phyloP scores from a whole-genome alignment of 1,284 basidiomycete genomes.

The Hemileia vastatrix region DNA sequence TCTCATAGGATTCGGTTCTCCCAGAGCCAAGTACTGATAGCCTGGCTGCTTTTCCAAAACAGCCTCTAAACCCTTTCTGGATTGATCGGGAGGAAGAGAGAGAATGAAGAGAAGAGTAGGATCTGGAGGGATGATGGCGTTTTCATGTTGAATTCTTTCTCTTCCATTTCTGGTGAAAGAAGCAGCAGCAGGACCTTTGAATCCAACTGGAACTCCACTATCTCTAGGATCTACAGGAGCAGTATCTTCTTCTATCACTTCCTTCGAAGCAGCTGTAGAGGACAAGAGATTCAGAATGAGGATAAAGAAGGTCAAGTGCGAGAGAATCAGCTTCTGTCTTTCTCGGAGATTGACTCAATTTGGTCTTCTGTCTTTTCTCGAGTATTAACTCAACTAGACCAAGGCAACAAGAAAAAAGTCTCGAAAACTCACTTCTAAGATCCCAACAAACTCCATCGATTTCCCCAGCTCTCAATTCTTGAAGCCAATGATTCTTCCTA shows the following conservation, averaged over 20 bases:
- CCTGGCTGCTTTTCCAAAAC: background rate
- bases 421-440: conserved; percentile 18
- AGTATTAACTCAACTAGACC: too few species aligned
- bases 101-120: conserved; percentile 34
- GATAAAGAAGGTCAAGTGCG: background rate
- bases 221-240: background rate
- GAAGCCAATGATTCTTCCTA: conserved; percentile 33
- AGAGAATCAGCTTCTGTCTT: background rate
- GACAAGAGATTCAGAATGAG: background rate
- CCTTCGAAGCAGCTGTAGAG: background rate
- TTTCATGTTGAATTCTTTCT: conserved; percentile 18
- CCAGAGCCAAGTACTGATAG: conserved; percentile 36
- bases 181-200: background rate
- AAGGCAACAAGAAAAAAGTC: too few species aligned
- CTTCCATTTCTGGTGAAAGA: background rate
- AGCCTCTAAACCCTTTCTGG: conserved; percentile 31
- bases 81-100: conserved; percentile 31
- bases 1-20: conserved; percentile 36
- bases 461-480: conserved; percentile 31
- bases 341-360: too few species aligned
- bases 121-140: conserved; percentile 30
- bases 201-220: background rate
- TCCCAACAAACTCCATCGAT: conserved; percentile 36
- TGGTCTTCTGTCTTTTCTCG: too few species aligned
- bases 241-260: background rate